Evolutionary conservation across 176 grass and related monocot species (phyloP), one percentile per base, ranked within the genome.

Genomic region (Carex littledalei): DNA sequence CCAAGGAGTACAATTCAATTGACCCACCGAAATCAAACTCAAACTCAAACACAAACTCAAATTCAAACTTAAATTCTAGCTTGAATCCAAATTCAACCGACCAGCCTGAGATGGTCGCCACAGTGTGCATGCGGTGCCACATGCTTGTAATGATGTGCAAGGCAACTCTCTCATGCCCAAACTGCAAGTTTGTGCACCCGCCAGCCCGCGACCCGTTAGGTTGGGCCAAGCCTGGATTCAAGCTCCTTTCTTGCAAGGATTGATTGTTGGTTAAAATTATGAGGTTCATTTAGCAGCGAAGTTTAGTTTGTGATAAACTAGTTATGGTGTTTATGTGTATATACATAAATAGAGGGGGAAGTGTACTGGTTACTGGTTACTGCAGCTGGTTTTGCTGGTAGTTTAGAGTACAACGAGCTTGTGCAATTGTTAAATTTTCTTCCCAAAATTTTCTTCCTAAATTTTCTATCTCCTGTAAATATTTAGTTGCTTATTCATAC

Each of bases 171-270:
- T 79, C 81, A 32, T 90, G 88, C 75, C 88, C 88, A 1, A 90
- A 86, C 43, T 90, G 88, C 88, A 90, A 87, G 73, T 90, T 90
- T 11, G 74, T 93, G 53, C 88, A 90, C 37, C 81, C 84, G 3
- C 69, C 81, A 17, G 86, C 47, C 71, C 85, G 84, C 10, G 58
- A 32, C 24, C 85, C 87, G 80, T 52, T 89, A 31, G 86, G 47
- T 79, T 81, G 67, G 79, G 79, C 89, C 54, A 91, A 93, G 84
- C 95, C 91, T 2, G 87, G 85, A 0, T 85, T 92, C 29, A 91
- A 90, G 83, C 84, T 91, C 6, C 87, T 97, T 52, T 93, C 91
- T 63, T 94, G 91, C 91, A 87, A 85, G 86, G 95, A 97, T 84
- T 90, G 39, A 67, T 66, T 52, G 22, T 17, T 83, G 59, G 63